A percentile compares a stretch with the other conserved stretches of the same genome.
Conservation (phyloP, 179 eudicot genomes). For the Silene coronaria region DNA sequence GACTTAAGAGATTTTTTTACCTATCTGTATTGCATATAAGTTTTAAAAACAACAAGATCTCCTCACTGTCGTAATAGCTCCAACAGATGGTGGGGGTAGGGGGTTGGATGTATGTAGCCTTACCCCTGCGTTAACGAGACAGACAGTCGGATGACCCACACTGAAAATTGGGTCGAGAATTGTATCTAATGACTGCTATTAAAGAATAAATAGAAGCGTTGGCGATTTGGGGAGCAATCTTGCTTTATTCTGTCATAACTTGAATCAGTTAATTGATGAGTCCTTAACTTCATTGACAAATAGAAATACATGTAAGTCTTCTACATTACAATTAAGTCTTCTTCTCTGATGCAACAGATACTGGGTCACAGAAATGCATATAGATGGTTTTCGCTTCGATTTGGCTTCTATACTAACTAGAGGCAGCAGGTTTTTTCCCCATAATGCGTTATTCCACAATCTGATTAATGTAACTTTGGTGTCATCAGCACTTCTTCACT, state of each 20-base stretch:
- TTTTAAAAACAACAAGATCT: not conserved
- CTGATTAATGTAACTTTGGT: constrained; percentile 5
- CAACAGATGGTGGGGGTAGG: not conserved
- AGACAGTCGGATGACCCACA: not conserved
- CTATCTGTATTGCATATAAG: not conserved
- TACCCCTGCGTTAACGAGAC: not conserved
- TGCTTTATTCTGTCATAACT: not conserved
- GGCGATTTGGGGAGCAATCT: not conserved
- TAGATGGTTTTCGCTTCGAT: constrained; percentile 99
- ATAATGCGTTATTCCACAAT: constrained; percentile 7
- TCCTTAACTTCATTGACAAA: not conserved
- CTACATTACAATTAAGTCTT: not conserved
- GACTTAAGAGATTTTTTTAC: not conserved
- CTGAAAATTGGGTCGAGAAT: not conserved
- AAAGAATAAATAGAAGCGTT: not conserved
- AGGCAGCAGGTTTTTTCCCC: constrained; percentile 66
- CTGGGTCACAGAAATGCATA: constrained; percentile 97
- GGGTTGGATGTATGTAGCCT: not conserved
- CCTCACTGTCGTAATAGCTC: not conserved
- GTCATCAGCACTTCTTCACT: constrained; percentile 9
- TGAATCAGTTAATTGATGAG: not conserved
- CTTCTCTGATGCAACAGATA: constrained; percentile 49
- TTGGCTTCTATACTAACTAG: constrained; percentile 95
- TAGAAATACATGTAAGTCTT: not conserved
- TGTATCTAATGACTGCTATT: not conserved